These are phyloP conservation scores for Colletotrichum neosansevieriae DNA, from an alignment of 2,329 filamentous ascomycete species.

Conservation along the genomic window DNA sequence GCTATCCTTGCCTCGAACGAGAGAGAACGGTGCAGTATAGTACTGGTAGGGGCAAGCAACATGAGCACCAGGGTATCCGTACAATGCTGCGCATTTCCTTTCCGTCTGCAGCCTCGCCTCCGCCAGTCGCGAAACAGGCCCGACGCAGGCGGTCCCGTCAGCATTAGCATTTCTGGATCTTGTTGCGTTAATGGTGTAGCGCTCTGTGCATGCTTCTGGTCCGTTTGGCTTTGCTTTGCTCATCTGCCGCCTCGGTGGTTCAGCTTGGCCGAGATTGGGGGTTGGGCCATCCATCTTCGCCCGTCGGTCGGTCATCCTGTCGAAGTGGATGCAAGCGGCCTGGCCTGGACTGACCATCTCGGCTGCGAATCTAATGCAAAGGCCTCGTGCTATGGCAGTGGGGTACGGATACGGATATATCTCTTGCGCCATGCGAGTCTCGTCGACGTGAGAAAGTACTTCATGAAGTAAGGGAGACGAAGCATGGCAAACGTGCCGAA, in stretches of 20 bases:
- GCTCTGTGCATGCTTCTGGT: slow-evolving; percentile 15
- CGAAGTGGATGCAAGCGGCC: slow-evolving; percentile 7
- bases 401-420: slow-evolving; percentile 18
- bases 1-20: too few species aligned
- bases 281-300: not conserved
- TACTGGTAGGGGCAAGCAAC: too few species aligned
- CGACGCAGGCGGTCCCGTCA: slow-evolving; percentile 25
- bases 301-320: not conserved
- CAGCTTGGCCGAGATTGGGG: slow-evolving; percentile 15
- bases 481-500: slow-evolving; percentile 16
- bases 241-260: not conserved
- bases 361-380: slow-evolving; percentile 18
- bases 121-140: not conserved
- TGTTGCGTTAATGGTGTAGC: slow-evolving; percentile 14
- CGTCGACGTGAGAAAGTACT: not conserved
- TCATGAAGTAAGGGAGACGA: slow-evolving; percentile 9
- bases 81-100: too few species aligned
- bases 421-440: slow-evolving; percentile 1
- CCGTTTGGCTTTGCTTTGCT: slow-evolving; percentile 17
- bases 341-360: slow-evolving; percentile 10
- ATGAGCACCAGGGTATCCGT: not conserved
- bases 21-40: too few species aligned
- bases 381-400: slow-evolving; percentile 11
- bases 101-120: not conserved
- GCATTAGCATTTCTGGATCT: slow-evolving; percentile 28